Evolutionary conservation across 1,284 basidiomycete species (phyloP), one percentile per base, ranked within the genome.

Genomic region (Trichosporon sp.): DNA sequence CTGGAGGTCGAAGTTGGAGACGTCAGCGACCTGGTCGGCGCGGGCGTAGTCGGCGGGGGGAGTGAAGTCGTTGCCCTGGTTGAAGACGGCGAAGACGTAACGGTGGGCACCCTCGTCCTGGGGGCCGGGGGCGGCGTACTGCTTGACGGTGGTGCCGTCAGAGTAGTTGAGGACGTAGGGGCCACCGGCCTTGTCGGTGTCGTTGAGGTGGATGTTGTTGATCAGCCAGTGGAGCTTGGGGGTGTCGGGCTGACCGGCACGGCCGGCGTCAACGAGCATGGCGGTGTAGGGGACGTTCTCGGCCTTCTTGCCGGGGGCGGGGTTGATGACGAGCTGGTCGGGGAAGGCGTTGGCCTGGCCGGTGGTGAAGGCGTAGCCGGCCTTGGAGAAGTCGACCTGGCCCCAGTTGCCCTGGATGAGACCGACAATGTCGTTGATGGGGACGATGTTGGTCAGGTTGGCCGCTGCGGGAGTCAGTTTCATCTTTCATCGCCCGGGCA

Each of bases 301-400:
- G 27, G 58, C 34, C n/a, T 44, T 34, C 63, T 51, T 25, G 56
- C 7, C 4, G 47, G 31, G 44, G 34, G 23, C 58, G 58, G 69
- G 69, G 64, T 70, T 97, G 79, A 97, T 81, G 73, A 97, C 90
- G 75, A 98, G 91, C 84, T 98, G 98, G 83, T 98, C 93, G 71
- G 93, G 90, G 64, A 99, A 87, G 81, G 98, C 95, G 83, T 90
- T 92, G 75, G 93, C 58, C 51, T 53, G 58, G 60, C 64, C 69
- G 31, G 27, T 44, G 56, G 67, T 63, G 62, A 70, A 13, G 63
- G 65, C 56, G 31, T 64, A 32, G 51, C 68, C 67, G 38, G 65
- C 44, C 32, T 62, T 58, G 56, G 56, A 60, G 38, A 65, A 65
- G 63, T 69, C 60, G 68, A 27, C 47, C n/a, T 25, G 29, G 66